Percentiles rank a stretch among this genome's conserved stretches.
Evolutionary conservation across 2,329 filamentous ascomycete genomes (phyloP).

Genomic region (Helicocarpus griseus): DNA sequence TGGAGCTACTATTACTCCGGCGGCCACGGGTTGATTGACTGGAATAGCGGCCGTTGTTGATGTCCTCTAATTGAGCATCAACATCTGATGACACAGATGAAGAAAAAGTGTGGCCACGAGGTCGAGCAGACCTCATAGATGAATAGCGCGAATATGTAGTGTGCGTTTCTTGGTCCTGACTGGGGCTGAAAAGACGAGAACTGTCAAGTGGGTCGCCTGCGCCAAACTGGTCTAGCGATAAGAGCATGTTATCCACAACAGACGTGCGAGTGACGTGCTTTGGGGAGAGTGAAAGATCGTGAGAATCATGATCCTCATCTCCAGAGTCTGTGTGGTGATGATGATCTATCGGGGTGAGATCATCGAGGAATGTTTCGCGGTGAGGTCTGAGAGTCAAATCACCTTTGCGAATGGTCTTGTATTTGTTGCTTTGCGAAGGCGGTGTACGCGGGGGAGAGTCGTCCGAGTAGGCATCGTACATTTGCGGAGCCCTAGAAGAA

Average conservation of each 20-base stretch:
- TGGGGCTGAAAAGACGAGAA: slow-evolving; percentile 23
- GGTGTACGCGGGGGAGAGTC: slow-evolving; percentile 33
- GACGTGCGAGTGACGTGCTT: slow-evolving; percentile 75
- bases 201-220: slow-evolving; percentile 5
- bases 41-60: slow-evolving; percentile 31
- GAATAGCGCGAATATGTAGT: slow-evolving; percentile 23
- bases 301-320: slow-evolving; percentile 30
- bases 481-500: slow-evolving; percentile 6
- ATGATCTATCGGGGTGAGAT: slow-evolving; percentile 23
- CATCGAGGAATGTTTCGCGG: slow-evolving; percentile 33
- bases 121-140: slow-evolving; percentile 28
- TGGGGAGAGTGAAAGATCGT: slow-evolving; percentile 13
- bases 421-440: slow-evolving; percentile 23
- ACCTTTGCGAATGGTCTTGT: slow-evolving; percentile 20
- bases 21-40: slow-evolving; percentile 41
- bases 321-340: slow-evolving; percentile 23
- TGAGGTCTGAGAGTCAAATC: slow-evolving; percentile 23
- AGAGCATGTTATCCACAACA: slow-evolving; percentile 88
- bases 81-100: slow-evolving; percentile 51
- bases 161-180: slow-evolving; percentile 30
- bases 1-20: slow-evolving; percentile 73
- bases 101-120: slow-evolving; percentile 50
- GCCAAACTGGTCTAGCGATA: slow-evolving; percentile 75
- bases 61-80: slow-evolving; percentile 34
- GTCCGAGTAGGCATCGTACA: slow-evolving; percentile 11